Evolutionary conservation across 2,329 filamentous ascomycete genomes (phyloP).

Genomic region (Ophiostoma triangulosporum): DNA sequence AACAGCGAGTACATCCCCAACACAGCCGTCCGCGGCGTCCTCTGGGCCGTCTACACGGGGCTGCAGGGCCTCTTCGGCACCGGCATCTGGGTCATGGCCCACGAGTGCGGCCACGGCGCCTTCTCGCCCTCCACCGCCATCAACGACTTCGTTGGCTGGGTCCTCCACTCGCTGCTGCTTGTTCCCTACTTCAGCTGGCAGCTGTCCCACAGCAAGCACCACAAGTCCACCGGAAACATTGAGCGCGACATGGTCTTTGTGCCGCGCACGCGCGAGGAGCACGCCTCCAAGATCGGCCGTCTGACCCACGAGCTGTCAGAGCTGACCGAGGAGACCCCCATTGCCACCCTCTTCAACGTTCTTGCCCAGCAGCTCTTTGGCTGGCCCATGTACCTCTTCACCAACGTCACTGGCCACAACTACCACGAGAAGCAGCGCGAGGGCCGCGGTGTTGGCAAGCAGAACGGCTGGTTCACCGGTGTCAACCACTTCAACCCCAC

Average conservation of each 20-base stretch:
- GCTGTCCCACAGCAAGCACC: slow-evolving; percentile 97
- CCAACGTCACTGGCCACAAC: slow-evolving; percentile 94
- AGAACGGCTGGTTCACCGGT: slow-evolving; percentile 63
- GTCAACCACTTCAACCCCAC: slow-evolving; percentile 92
- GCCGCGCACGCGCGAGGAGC: slow-evolving; percentile 77
- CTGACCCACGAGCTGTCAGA: slow-evolving; percentile 72
- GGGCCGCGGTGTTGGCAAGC: slow-evolving; percentile 86
- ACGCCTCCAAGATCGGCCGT: slow-evolving; percentile 60
- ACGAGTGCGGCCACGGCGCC: slow-evolving; percentile 94
- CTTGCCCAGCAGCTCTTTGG: slow-evolving; percentile 78
- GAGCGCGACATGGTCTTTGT: slow-evolving; percentile 98
- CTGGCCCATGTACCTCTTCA: slow-evolving; percentile 83
- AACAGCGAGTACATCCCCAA: slow-evolving; percentile 73
- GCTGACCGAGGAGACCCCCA: slow-evolving; percentile 87
- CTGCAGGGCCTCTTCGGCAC: slow-evolving; percentile 88
- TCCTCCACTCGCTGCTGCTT: slow-evolving; percentile 75
- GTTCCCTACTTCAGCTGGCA: slow-evolving; percentile 99
- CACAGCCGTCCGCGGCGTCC: slow-evolving; percentile 47
- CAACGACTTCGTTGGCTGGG: slow-evolving; percentile 86
- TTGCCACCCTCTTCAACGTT: slow-evolving; percentile 61
- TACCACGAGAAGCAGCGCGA: slow-evolving; percentile 81
- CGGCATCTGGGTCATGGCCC: slow-evolving; percentile 88
- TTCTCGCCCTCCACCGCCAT: slow-evolving; percentile 86
- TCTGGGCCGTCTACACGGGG: slow-evolving; percentile 57
- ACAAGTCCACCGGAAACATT: slow-evolving; percentile 96